Percentiles rank a stretch among this genome's conserved stretches.
These are phyloP conservation scores for Azolla pinnata DNA, from an alignment of 75 land plant genomes.

Conservation along the genomic window DNA sequence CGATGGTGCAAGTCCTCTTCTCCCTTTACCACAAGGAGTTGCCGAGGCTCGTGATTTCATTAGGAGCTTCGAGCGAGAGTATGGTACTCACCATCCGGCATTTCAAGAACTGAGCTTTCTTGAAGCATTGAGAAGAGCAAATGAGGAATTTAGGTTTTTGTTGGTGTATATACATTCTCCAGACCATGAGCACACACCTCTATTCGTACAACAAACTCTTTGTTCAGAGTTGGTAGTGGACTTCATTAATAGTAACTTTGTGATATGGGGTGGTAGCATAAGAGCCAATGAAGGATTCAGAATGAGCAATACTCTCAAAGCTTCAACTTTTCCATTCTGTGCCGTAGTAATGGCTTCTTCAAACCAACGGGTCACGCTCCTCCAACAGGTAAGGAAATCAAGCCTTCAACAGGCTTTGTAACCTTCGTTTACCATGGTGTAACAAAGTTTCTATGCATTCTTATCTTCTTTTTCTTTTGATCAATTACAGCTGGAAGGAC, in stretches of 20 bases:
- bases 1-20: constrained; percentile 18
- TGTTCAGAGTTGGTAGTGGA: constrained; percentile 53
- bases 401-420: too few species aligned
- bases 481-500: constrained; percentile 90
- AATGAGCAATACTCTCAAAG: constrained; percentile 97
- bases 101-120: constrained; percentile 69
- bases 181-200: constrained; percentile 82
- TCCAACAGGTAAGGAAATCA: constrained; percentile 90
- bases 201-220: constrained; percentile 59
- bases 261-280: constrained; percentile 88
- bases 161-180: constrained; percentile 98
- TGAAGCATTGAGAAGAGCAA: constrained; percentile 74
- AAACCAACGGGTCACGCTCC: constrained; percentile 74
- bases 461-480: background rate
- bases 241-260: constrained; percentile 87
- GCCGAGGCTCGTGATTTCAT: constrained; percentile 65
- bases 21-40: constrained; percentile 45
- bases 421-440: too few species aligned
- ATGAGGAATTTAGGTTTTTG: constrained; percentile 60
- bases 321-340: constrained; percentile 89
- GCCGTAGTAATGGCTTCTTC: constrained; percentile 89
- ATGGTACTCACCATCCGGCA: constrained; percentile 44
- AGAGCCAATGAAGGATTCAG: constrained; percentile 82
- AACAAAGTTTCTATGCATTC: too few species aligned
- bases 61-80: constrained; percentile 70